Evolutionary conservation across 2,329 filamentous ascomycete species (phyloP), one percentile per base, ranked within the genome.

Genomic region (Penicillium verrucosum): DNA sequence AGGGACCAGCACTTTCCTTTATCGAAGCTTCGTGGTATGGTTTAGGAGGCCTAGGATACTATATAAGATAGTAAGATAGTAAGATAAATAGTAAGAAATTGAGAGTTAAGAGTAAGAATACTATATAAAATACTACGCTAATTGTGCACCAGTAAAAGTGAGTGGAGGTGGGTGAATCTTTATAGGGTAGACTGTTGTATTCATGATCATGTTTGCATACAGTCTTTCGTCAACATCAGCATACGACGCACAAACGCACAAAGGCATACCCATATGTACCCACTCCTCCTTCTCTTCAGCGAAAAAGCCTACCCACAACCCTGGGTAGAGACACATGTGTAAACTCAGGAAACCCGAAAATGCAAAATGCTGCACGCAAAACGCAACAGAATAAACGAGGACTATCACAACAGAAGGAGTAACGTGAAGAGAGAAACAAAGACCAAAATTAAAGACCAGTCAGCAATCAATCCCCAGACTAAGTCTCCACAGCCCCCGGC

Each of bases 401-500:
- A 32, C 16, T 32, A 45, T 32, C 51, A 36, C 34, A 37, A 16
- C 29, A 18, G 18, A 30, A 38, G 7, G 5, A 12, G 32, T 14
- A 21, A 38, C 11, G 9, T 2, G 5, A 54, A 29, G 8, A 9
- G 18, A 14, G 10, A 32, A 40, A 25, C 2, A 50, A 12, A 23
- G 8, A 32, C 11, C 30, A 6, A 32, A 41, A 16, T 9, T 7
- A 32, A 37, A 14, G 16, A 41, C 11, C 14, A 14, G 36, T 12
- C 23, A 3, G 5, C 7, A n/a, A 16, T 4, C 18, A 42, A 43
- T n/a, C 1, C 10, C 34, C 11, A 36, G 54, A 27, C 40, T 62
- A 75, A 43, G 36, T 55, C 59, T 75, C 73, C 59, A 68, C 54
- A 16, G 73, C 66, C 43, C 64, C 67, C 4, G 81, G 80, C 23